These are phyloP conservation scores for Hamamelis virginiana DNA, from an alignment of 164 flowering plant genomes.

Conservation along the genomic window DNA sequence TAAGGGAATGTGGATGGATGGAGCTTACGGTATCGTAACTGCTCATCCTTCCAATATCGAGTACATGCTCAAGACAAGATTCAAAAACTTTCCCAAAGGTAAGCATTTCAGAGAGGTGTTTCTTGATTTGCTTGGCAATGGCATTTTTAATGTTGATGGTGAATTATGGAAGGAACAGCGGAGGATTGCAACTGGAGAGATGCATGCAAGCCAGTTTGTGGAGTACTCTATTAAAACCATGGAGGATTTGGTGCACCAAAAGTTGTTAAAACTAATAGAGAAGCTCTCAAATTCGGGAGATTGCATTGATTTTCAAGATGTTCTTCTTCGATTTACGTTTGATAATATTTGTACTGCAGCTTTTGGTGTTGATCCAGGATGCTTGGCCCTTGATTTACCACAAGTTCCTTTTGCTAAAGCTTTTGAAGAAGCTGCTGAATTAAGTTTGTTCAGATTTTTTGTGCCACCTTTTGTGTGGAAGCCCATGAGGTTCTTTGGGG, in stretches of 20 bases:
- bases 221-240: slow-evolving; percentile 36
- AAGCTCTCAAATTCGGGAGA: slow-evolving; percentile 21
- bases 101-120: slow-evolving; percentile 53
- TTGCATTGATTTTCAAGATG: slow-evolving; percentile 49
- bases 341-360: slow-evolving; percentile 61
- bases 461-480: slow-evolving; percentile 62
- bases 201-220: slow-evolving; percentile 48
- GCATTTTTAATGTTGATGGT: slow-evolving; percentile 70
- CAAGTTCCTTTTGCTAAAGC: slow-evolving; percentile 61
- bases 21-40: slow-evolving; percentile 43
- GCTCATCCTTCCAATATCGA: slow-evolving; percentile 55
- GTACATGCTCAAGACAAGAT: slow-evolving; percentile 64
- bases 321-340: slow-evolving; percentile 61
- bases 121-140: slow-evolving; percentile 58
- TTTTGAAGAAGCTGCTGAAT: slow-evolving; percentile 59
- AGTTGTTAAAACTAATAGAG: slow-evolving; percentile 37
- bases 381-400: slow-evolving; percentile 41
- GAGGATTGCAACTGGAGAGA: slow-evolving; percentile 43
- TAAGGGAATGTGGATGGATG: slow-evolving; percentile 45
- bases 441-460: slow-evolving; percentile 40
- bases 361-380: slow-evolving; percentile 57
- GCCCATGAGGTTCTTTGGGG: slow-evolving; percentile 16
- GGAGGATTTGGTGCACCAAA: slow-evolving; percentile 36
- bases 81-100: slow-evolving; percentile 76
- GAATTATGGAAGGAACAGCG: slow-evolving; percentile 59